phyloP scores from a whole-genome alignment of 2,329 filamentous ascomycete species.

The Pseudocercospora fijiensis region DNA sequence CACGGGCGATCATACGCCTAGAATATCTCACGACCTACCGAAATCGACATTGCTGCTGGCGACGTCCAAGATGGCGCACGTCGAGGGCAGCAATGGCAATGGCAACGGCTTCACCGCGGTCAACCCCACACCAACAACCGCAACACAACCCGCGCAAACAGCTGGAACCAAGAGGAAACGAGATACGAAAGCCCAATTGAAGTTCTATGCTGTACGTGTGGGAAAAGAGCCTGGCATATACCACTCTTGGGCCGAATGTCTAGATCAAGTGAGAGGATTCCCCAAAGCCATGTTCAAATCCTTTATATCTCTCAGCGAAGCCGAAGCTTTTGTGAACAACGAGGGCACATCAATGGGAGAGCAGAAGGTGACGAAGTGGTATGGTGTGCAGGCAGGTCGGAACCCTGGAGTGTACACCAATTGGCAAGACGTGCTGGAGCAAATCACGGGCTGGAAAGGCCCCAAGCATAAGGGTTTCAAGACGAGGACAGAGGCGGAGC shows the following conservation, averaged over 20 bases:
- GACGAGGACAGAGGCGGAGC: conserved; percentile 67
- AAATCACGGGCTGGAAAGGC: conserved; percentile 71
- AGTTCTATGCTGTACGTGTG: conserved; percentile 64
- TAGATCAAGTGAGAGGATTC: conserved; percentile 61
- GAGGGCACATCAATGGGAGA: conserved; percentile 35
- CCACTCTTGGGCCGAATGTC: conserved; percentile 61
- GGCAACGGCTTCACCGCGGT: conserved; percentile 36
- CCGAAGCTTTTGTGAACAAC: conserved; percentile 71
- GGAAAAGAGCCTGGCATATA: conserved; percentile 64
- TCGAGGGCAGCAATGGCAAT: conserved; percentile 38
- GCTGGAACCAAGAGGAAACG: conserved; percentile 58
- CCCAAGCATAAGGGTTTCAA: conserved; percentile 55
- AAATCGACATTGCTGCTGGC: background rate
- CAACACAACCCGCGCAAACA: conserved; percentile 6
- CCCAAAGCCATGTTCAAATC: conserved; percentile 64
- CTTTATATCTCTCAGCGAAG: conserved; percentile 70
- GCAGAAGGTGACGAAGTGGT: conserved; percentile 50
- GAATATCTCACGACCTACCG: background rate
- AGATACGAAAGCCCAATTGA: conserved; percentile 43
- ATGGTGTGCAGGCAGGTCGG: conserved; percentile 59
- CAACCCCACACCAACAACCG: conserved; percentile 21
- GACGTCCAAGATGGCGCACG: conserved; percentile 14
- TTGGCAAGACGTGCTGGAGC: conserved; percentile 68
- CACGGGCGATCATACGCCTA: background rate
- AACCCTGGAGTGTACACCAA: conserved; percentile 62